Base-by-base conservation (phyloP, 148 eudicot genomes). In the Cornus suecica region DNA sequence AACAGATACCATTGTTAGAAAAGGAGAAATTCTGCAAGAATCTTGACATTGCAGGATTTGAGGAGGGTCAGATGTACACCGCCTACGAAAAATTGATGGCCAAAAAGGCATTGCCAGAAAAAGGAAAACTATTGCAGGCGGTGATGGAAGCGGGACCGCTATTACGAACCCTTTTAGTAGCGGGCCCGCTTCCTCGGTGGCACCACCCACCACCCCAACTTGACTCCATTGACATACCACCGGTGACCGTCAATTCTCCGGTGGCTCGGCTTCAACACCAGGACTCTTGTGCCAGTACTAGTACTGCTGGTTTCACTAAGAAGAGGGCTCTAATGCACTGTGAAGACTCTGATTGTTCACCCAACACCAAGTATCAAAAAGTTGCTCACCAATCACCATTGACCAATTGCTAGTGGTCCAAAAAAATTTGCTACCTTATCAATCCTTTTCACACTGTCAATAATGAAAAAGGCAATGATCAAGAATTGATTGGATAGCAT, bases 91-190 rank as follows among this genome's bases (percentile, higher is more conserved):
- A 58, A 52, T 29, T 90, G 41, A 82, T 63, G 2, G 32, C 45
- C 14, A 84, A 62, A 48, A 88, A 80, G 77, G 85, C 88, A 32
- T 80, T 92, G 79, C 97, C 97, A 0, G 92, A 90, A 62, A 87
- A 90, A 28, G 94, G 97, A 63, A 85, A 84, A 83, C 85, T 92
- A 62, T 77, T 92, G 83, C 84, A 88, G 74, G 94, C 97, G 5
- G 91, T 92, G 45, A 86, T 87, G 85, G 97, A 88, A 56, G 94
- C 94, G 0, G 97, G 97, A n/a, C 97, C 97, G 10, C 87, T 90
- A 0, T 88, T 92, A 9, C 91, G 90, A 65, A 92, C 92, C 0
- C 90, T 92, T 16, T 76, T 92, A 5, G 73, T 92, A 25, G 94
- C 94, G 0, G 97, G 97, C 13, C 94, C 90, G 28, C 87, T 92